These are phyloP conservation scores for Diplodia corticola DNA, from an alignment of 2,329 filamentous ascomycete genomes.

Conservation along the genomic window DNA sequence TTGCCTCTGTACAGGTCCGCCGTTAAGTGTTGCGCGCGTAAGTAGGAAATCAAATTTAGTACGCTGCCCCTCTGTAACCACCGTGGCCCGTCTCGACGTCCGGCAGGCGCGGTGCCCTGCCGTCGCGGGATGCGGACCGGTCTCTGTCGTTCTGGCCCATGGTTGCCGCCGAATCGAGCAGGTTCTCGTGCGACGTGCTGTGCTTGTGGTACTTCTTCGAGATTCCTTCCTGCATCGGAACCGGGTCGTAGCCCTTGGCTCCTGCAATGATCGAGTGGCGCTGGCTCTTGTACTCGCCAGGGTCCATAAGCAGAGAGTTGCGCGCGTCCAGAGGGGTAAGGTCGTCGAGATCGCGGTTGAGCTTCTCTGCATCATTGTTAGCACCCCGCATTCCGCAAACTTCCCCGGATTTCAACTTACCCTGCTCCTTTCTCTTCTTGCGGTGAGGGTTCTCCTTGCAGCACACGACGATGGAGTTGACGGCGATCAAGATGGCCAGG, in stretches of 20 bases:
- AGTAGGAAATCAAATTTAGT: conserved; percentile 19
- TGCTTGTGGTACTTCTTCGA: conserved; percentile 30
- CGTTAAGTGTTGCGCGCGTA: conserved; percentile 16
- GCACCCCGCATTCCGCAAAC: background rate
- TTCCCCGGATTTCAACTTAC: conserved; percentile 56
- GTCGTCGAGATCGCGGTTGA: conserved; percentile 73
- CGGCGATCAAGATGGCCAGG: conserved; percentile 81
- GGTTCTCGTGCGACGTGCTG: conserved; percentile 23
- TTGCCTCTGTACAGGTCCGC: conserved; percentile 16
- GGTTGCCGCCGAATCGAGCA: conserved; percentile 39
- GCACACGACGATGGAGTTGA: conserved; percentile 83
- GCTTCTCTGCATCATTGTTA: conserved; percentile 63
- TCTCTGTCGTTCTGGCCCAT: conserved; percentile 35
- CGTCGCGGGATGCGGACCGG: conserved; percentile 28
- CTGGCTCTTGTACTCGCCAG: conserved; percentile 47
- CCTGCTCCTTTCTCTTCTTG: conserved; percentile 82
- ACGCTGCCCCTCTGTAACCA: conserved; percentile 19
- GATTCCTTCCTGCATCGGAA: conserved; percentile 32
- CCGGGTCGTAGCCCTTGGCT: conserved; percentile 37
- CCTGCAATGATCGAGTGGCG: conserved; percentile 29
- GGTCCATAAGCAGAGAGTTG: conserved; percentile 78
- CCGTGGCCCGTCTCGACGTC: conserved; percentile 27
- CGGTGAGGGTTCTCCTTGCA: conserved; percentile 88
- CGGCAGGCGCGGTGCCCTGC: conserved; percentile 33
- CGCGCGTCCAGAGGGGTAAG: conserved; percentile 85